Percentiles rank a stretch among this genome's conserved stretches.
These are phyloP conservation scores for Plasmodium cynomolgi DNA, from an alignment of 169 alveolate species.

Conservation along the genomic window DNA sequence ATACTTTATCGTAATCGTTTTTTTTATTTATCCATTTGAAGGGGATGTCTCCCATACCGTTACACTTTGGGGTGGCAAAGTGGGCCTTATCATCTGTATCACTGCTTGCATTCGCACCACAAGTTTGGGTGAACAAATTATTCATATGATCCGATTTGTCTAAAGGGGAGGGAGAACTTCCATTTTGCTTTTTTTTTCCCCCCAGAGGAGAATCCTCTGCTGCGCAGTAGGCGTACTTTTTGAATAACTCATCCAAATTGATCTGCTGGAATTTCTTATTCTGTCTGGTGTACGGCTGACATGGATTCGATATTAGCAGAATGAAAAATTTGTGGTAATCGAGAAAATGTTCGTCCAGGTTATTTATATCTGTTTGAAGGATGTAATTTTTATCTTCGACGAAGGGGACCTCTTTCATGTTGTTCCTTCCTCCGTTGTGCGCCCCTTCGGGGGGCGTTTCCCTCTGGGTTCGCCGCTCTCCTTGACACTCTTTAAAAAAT, in stretches of 20 bases:
- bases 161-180: background rate
- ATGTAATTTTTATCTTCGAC: conserved; percentile 16
- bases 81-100: background rate
- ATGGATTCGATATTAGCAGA: conserved; percentile 56
- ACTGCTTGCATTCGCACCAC: background rate
- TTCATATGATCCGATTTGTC: background rate
- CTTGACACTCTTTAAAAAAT: conserved; percentile 25
- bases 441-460: background rate
- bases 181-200: background rate
- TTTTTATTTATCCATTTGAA: background rate
- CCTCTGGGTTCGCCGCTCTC: background rate
- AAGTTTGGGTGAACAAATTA: background rate
- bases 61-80: background rate
- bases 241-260: background rate
- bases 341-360: conserved; percentile 24
- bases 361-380: conserved; percentile 73
- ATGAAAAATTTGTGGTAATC: conserved; percentile 19
- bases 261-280: conserved; percentile 39
- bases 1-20: background rate
- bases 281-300: conserved; percentile 74
- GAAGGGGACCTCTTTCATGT: background rate
- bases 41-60: background rate
- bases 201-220: background rate
- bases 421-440: background rate
- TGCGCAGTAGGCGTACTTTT: background rate